Conservation (phyloP, 495 filamentous ascomycete species). For the Penicillium simplicissimum region DNA sequence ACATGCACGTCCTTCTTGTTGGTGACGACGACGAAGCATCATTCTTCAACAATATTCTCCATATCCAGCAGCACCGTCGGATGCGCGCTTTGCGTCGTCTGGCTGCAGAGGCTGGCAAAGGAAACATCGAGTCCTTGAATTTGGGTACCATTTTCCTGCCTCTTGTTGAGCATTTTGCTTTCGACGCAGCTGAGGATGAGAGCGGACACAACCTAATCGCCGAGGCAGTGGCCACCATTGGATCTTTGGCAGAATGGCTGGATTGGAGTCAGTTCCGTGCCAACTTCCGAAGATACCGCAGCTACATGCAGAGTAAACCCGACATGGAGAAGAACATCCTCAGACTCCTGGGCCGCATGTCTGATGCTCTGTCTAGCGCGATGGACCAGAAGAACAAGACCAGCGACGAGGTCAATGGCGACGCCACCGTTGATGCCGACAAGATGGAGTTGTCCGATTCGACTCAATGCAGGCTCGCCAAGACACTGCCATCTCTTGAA, state of each 20-base stretch:
- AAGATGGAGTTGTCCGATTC: constrained; percentile 31
- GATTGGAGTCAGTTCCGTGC: constrained; percentile 92
- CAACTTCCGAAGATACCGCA: constrained; percentile 74
- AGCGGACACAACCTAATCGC: constrained; percentile 81
- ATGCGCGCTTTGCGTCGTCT: constrained; percentile 79
- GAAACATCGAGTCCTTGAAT: constrained; percentile 68
- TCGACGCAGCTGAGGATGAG: constrained; percentile 72
- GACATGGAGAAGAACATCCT: constrained; percentile 85
- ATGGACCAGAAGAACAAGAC: constrained; percentile 40
- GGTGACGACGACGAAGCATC: constrained; percentile 83
- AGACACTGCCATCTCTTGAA: constrained; percentile 64
- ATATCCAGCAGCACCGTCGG: constrained; percentile 87
- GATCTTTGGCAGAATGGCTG: constrained; percentile 68
- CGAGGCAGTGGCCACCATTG: constrained; percentile 75
- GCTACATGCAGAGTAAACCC: constrained; percentile 75
- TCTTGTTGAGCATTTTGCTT: constrained; percentile 89
- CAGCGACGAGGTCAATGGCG: constrained; percentile 39
- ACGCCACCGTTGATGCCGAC: constrained; percentile 36
- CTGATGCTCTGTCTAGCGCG: constrained; percentile 67
- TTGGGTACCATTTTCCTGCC: constrained; percentile 87
- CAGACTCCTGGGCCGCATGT: constrained; percentile 74
- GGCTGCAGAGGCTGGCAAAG: constrained; percentile 60
- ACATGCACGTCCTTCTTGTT: constrained; percentile 72
- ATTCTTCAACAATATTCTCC: constrained; percentile 90
- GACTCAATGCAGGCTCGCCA: constrained; percentile 54